Conservation (phyloP, 2,329 filamentous ascomycete genomes). For the Nothopassalora personata region DNA sequence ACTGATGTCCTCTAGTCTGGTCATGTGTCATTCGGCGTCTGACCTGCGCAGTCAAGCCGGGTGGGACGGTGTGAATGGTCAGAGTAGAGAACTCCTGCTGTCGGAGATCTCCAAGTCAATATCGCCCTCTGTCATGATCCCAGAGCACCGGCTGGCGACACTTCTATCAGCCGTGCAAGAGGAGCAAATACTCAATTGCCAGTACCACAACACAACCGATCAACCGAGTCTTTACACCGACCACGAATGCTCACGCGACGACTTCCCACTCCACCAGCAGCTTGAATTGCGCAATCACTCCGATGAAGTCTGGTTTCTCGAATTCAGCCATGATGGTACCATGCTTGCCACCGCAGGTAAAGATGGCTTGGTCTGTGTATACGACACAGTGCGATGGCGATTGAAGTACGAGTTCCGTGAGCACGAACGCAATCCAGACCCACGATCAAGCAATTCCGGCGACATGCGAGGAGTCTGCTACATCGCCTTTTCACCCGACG, state of each 20-base stretch:
- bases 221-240: conserved; percentile 85
- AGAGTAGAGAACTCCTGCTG: conserved; percentile 68
- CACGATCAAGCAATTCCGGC: conserved; percentile 7
- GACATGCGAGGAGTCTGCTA: conserved; percentile 61
- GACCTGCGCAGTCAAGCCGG: conserved; percentile 70
- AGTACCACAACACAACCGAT: conserved; percentile 77
- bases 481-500: conserved; percentile 87
- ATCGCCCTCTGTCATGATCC: conserved; percentile 94
- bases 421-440: conserved; percentile 24
- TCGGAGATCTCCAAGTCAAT: conserved; percentile 84
- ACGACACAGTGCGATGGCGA: conserved; percentile 67
- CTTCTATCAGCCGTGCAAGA: conserved; percentile 79
- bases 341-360: conserved; percentile 77
- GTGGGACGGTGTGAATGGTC: conserved; percentile 77
- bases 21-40: conserved; percentile 79
- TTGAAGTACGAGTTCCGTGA: conserved; percentile 48
- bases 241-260: conserved; percentile 71
- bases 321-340: conserved; percentile 82
- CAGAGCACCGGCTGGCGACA: conserved; percentile 77
- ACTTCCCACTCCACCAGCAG: conserved; percentile 70
- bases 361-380: conserved; percentile 71
- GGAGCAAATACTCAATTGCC: conserved; percentile 73
- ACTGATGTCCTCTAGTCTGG: conserved; percentile 52
- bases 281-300: conserved; percentile 66
- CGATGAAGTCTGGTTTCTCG: conserved; percentile 86